A percentile compares a stretch with the other conserved stretches of the same genome.
These are phyloP conservation scores for Mycena metata DNA, from an alignment of 768 basidiomycete species.

Conservation along the genomic window DNA sequence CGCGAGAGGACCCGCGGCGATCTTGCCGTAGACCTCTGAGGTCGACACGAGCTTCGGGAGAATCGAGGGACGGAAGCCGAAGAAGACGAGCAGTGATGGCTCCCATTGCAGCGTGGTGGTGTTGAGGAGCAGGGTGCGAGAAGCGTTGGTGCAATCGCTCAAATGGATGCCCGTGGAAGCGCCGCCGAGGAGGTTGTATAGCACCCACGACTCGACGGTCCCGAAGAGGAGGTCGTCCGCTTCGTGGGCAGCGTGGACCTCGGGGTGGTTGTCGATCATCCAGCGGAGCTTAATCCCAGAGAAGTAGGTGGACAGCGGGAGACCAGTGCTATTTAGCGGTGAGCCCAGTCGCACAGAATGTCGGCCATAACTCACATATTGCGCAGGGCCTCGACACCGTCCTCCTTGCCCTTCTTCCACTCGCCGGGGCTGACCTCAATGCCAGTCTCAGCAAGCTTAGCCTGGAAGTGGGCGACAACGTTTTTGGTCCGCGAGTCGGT, in stretches of 20 bases:
- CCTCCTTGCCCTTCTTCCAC: conserved; percentile 79
- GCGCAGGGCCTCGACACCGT: conserved; percentile 74
- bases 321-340: conserved; percentile 75
- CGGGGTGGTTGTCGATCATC: conserved; percentile 91
- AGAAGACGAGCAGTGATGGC: conserved; percentile 85
- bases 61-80: conserved; percentile 80
- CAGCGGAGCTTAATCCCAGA: conserved; percentile 96
- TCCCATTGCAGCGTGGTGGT: conserved; percentile 88
- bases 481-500: conserved; percentile 93
- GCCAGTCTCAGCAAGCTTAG: conserved; percentile 78
- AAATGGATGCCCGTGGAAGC: conserved; percentile 79
- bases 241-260: conserved; percentile 84
- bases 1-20: conserved; percentile 73
- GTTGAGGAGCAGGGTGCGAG: conserved; percentile 93
- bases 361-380: conserved; percentile 66
- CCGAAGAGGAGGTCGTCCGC: conserved; percentile 89
- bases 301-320: conserved; percentile 98
- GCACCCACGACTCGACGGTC: conserved; percentile 96
- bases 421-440: conserved; percentile 77
- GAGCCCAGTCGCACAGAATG: conserved; percentile 28
- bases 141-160: conserved; percentile 95
- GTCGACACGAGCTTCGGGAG: conserved; percentile 92
- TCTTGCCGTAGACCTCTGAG: conserved; percentile 90
- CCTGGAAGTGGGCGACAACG: conserved; percentile 84
- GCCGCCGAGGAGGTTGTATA: conserved; percentile 88